Evolutionary conservation across 2,329 filamentous ascomycete genomes (phyloP), one percentile per base, ranked within the genome.

Genomic region (Paraphoma sp.): DNA sequence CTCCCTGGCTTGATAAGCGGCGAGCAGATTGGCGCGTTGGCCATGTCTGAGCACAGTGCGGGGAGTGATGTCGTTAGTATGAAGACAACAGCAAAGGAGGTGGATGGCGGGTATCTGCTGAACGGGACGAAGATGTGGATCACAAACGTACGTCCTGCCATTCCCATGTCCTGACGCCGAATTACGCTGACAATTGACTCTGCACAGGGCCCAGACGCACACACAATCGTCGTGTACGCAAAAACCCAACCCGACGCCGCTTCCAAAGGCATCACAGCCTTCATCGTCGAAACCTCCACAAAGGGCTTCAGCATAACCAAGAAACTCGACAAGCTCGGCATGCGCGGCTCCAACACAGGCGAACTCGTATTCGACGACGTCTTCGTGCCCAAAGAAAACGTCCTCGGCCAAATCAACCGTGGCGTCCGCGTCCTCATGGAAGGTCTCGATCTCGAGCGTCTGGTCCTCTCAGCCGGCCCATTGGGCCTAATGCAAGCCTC

Each of bases 101-200:
- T 92, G 10, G 90, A 95, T 68, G 93, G 93, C 36, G 94, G 94
- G 29, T 97, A 90, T 76, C 60, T 93, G 17, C 81, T 99, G 53
- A 92, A 93, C 71, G 94, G 93, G 31, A 91, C 89, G 58, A 97
- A 99, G 84, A 97, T 98, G 94, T 99, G 94, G 94, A 99, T 99
- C 75, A 99, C 94, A 60, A 99, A 99, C 78, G 92, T 85, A 65
- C 43, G 77, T 68, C 16, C 10, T 36, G n/a, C 9, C n/a, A 17
- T 14, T 4, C 30, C 3, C 11, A 12, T 6, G 30, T 16, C 28
- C 33, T 14, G 23, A 14, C 30, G 41, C 42, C 16, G 4, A 45
- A 14, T 17, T 17, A 33, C 40, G 42, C 48, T 56, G 12, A 56
- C 23, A 28, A 6, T 36, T 10, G 14, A 6, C 23, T 8, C 50